These are phyloP conservation scores for Phaeotremella fagi DNA, from an alignment of 768 basidiomycete genomes.

Conservation along the genomic window DNA sequence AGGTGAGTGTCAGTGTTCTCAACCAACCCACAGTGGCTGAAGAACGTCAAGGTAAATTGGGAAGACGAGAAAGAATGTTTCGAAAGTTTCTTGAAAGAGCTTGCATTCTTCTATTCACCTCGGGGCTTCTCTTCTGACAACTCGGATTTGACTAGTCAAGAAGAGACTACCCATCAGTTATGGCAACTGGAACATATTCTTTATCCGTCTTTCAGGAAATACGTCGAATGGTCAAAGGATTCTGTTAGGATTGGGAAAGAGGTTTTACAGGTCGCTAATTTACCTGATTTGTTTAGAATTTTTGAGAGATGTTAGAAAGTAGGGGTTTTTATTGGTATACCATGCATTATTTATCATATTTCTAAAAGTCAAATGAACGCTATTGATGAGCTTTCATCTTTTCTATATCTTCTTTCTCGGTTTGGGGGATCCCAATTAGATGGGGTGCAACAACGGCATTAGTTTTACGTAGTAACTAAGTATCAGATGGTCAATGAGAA, in stretches of 20 bases:
- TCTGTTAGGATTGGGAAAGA: conserved; percentile 58
- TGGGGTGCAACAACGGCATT: conserved; percentile 41
- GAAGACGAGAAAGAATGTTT: conserved; percentile 78
- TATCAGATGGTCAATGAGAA: no score
- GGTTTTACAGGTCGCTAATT: conserved; percentile 78
- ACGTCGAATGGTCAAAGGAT: conserved; percentile 65
- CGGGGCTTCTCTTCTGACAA: conserved; percentile 48
- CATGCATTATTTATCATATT: background rate
- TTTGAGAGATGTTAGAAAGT: conserved; percentile 75
- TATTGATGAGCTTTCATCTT: conserved; percentile 6
- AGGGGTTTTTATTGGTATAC: background rate
- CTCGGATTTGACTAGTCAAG: conserved; percentile 3
- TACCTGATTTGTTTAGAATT: conserved; percentile 88
- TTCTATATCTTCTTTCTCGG: conserved; percentile 37
- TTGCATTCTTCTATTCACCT: conserved; percentile 86
- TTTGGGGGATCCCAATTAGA: conserved; percentile 26
- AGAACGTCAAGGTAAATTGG: conserved; percentile 72
- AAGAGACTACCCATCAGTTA: conserved; percentile 51
- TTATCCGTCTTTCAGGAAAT: conserved; percentile 77
- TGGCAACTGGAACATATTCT: conserved; percentile 91
- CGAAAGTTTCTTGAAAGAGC: conserved; percentile 73
- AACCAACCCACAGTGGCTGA: background rate
- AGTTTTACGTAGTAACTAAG: conserved; percentile 34
- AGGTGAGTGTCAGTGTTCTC: conserved; percentile 53
- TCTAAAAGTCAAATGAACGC: background rate